Conservation (phyloP, 2,329 filamentous ascomycete species). For the Bisporella sp. region DNA sequence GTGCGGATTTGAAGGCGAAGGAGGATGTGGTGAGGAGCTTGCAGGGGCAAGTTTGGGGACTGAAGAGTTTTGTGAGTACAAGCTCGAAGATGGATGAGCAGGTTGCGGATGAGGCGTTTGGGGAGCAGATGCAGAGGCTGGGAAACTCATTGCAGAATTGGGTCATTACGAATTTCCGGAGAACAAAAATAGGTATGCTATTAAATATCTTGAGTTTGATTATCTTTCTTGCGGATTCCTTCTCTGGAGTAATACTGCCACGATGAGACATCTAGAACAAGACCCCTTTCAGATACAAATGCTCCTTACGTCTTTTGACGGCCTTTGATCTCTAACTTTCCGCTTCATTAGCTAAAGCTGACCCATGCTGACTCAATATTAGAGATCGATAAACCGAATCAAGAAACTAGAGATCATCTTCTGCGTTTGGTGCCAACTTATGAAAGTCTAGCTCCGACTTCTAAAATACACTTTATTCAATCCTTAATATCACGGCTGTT, state of each 20-base stretch:
- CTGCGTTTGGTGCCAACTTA: slow-evolving; percentile 50
- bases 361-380: no score
- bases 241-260: no score
- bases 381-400: slow-evolving; percentile 39
- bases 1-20: slow-evolving; percentile 38
- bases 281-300: no score
- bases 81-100: slow-evolving; percentile 56
- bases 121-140: slow-evolving; percentile 52
- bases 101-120: slow-evolving; percentile 59
- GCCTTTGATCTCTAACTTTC: no score
- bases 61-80: slow-evolving; percentile 67
- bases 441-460: slow-evolving; percentile 42
- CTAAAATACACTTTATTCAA: slow-evolving; percentile 57
- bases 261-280: no score
- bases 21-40: slow-evolving; percentile 51
- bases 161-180: slow-evolving; percentile 63
- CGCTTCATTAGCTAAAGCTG: no score
- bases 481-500: slow-evolving; percentile 52
- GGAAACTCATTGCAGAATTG: slow-evolving; percentile 68
- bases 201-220: neutral
- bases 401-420: slow-evolving; percentile 36
- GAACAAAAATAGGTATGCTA: slow-evolving; percentile 42
- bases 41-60: slow-evolving; percentile 52
- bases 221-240: neutral
- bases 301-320: no score